phyloP scores from a whole-genome alignment of 2,329 filamentous ascomycete species.

The Alternaria sp. region DNA sequence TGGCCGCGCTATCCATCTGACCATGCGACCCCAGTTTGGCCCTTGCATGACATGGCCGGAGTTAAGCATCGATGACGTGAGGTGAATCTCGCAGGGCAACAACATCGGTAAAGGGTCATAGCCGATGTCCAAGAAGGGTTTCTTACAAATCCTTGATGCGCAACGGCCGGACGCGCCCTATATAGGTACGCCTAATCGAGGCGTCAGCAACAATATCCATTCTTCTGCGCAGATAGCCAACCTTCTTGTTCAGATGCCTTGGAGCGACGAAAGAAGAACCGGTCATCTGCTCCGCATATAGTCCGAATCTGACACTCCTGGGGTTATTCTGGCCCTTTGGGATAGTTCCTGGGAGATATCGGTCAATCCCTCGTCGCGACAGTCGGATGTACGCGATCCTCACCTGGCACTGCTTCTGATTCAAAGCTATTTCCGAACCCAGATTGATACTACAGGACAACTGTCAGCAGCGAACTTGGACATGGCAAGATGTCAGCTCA shows the following conservation, averaged over 20 bases:
- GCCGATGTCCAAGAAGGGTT: background rate
- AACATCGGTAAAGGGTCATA: conserved; percentile 1
- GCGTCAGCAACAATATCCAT: conserved; percentile 9
- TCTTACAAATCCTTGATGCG: conserved; percentile 51
- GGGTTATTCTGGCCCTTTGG: conserved; percentile 58
- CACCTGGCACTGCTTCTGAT: conserved; percentile 57
- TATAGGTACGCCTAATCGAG: conserved; percentile 41
- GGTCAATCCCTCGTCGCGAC: conserved; percentile 23
- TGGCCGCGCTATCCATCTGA: background rate
- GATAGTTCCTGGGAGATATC: conserved; percentile 48
- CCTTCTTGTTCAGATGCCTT: conserved; percentile 48
- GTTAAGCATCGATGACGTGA: conserved; percentile 8
- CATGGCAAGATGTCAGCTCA: conserved; percentile 33
- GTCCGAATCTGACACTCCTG: conserved; percentile 46
- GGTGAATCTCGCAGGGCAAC: background rate
- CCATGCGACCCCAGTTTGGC: background rate
- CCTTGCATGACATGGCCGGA: background rate
- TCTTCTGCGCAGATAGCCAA: conserved; percentile 1
- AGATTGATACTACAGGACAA: conserved; percentile 58
- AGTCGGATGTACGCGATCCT: conserved; percentile 10
- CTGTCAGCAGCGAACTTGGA: conserved; percentile 16
- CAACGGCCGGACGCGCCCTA: conserved; percentile 49
- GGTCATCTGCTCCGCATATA: conserved; percentile 52
- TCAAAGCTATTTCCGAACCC: conserved; percentile 65
- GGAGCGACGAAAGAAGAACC: conserved; percentile 48